phyloP scores from a whole-genome alignment of 1,284 basidiomycete genomes.

The Ustilago shanxiensis region DNA sequence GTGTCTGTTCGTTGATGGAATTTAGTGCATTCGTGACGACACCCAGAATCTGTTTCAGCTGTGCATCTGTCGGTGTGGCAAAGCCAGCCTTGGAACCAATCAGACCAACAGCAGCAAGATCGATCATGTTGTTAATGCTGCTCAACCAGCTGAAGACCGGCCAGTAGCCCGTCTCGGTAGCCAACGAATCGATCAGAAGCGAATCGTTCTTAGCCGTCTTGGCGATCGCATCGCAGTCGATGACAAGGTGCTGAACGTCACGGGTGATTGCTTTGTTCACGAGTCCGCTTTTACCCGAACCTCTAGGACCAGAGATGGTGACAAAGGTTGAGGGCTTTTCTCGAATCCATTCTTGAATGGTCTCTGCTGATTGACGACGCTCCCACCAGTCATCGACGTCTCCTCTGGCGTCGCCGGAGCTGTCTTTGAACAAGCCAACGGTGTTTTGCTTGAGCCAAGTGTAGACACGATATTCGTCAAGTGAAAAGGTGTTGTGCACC shows the following conservation, averaged over 20 bases:
- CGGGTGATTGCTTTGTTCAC: constrained; percentile 74
- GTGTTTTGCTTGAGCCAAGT: constrained; percentile 60
- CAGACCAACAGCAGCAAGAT: constrained; percentile 90
- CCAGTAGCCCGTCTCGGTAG: constrained; percentile 79
- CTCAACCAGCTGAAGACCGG: constrained; percentile 83
- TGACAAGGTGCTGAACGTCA: constrained; percentile 73
- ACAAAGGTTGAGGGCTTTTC: constrained; percentile 81
- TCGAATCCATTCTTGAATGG: constrained; percentile 78
- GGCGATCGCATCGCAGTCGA: constrained; percentile 82
- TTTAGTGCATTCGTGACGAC: constrained; percentile 82
- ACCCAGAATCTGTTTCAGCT: constrained; percentile 85
- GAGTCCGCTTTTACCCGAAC: constrained; percentile 86
- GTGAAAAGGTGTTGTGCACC: constrained; percentile 81
- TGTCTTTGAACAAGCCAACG: constrained; percentile 49
- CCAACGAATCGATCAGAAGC: constrained; percentile 78
- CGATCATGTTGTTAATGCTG: constrained; percentile 86
- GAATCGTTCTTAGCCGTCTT: constrained; percentile 78
- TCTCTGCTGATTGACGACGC: constrained; percentile 80
- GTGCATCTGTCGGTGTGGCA: constrained; percentile 83
- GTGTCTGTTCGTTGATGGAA: constrained; percentile 73
- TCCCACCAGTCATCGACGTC: constrained; percentile 81
- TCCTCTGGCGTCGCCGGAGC: constrained; percentile 39
- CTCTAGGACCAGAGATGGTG: constrained; percentile 88
- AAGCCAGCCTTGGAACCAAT: constrained; percentile 97
- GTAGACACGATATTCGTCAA: constrained; percentile 47